A percentile compares a stretch with the other conserved stretches of the same genome.
Conservation (phyloP, 352 stramenopile species). For the Pythium vanterpoolii region DNA sequence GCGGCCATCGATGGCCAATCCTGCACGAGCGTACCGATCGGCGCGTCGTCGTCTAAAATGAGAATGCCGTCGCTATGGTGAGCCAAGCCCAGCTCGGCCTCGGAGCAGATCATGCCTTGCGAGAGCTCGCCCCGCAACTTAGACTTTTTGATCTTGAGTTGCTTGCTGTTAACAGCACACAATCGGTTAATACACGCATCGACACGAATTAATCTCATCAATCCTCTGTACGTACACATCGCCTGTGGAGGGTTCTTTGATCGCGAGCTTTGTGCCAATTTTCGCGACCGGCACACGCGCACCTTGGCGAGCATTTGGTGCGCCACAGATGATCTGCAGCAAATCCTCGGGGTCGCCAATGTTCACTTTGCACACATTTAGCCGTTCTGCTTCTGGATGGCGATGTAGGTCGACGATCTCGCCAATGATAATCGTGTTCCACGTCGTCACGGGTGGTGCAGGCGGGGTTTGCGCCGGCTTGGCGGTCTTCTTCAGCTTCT, state of each 20-base stretch:
- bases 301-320: conserved; percentile 55
- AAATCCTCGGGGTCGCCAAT: conserved; percentile 51
- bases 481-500: conserved; percentile 12
- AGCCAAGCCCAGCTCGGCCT: conserved; percentile 61
- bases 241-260: conserved; percentile 47
- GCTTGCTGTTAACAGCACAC: conserved; percentile 37
- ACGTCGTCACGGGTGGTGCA: conserved; percentile 47
- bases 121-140: conserved; percentile 77
- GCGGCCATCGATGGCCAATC: conserved; percentile 37
- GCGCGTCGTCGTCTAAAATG: conserved; percentile 53
- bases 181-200: not conserved
- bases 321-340: conserved; percentile 77
- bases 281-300: conserved; percentile 65
- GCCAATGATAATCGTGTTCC: conserved; percentile 62
- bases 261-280: conserved; percentile 53
- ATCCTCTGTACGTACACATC: conserved; percentile 37
- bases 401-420: conserved; percentile 59
- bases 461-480: conserved; percentile 19
- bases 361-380: conserved; percentile 69
- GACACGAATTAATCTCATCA: not conserved
- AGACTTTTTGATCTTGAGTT: conserved; percentile 85
- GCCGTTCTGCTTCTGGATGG: conserved; percentile 59
- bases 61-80: conserved; percentile 68
- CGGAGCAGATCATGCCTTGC: conserved; percentile 82
- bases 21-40: conserved; percentile 47